A percentile compares a stretch with the other conserved stretches of the same genome.
Conservation (phyloP, 1,139 yeast genomes). For the Pichia sp. region DNA sequence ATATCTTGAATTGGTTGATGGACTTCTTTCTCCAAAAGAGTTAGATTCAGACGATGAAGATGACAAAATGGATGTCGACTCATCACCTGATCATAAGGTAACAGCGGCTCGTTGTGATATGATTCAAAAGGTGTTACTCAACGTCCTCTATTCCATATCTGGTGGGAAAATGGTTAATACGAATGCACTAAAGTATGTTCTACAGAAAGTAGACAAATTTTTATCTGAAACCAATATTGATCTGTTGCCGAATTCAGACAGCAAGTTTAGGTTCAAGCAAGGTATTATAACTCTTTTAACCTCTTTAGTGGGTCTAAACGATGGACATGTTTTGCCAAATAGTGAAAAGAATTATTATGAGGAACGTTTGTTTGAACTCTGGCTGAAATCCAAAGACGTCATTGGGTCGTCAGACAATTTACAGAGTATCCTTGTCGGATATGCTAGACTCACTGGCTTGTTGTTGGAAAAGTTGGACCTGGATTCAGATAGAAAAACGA, state of each 20-base stretch:
- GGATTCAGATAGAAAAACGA: constrained; percentile 8
- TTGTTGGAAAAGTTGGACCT: constrained; percentile 8
- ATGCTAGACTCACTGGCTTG: constrained; percentile 24
- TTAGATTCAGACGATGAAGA: constrained; percentile 32
- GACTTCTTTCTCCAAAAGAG: constrained; percentile 29
- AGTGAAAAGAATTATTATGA: constrained; percentile 1
- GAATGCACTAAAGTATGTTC: constrained; percentile 8
- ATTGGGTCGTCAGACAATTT: constrained; percentile 40
- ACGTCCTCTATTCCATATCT: constrained; percentile 11
- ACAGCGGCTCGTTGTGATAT: neutral
- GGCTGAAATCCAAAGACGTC: constrained; percentile 12
- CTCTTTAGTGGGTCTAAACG: constrained; percentile 6
- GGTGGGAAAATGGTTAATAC: constrained; percentile 7
- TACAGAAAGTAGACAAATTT: neutral
- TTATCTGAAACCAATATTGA: constrained; percentile 9
- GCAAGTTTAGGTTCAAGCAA: constrained; percentile 16
- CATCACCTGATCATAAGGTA: neutral
- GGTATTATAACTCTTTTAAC: constrained; percentile 6
- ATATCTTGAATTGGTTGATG: constrained; percentile 39
- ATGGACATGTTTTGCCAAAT: neutral
- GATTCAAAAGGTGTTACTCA: constrained; percentile 4
- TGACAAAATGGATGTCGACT: constrained; percentile 6
- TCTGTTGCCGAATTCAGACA: constrained; percentile 15
- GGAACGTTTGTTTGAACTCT: constrained; percentile 2
- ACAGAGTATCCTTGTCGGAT: constrained; percentile 60